Evolutionary conservation across 352 stramenopile species (phyloP), one percentile per base, ranked within the genome.

Genomic region (Chrysophaeum taylorii): DNA sequence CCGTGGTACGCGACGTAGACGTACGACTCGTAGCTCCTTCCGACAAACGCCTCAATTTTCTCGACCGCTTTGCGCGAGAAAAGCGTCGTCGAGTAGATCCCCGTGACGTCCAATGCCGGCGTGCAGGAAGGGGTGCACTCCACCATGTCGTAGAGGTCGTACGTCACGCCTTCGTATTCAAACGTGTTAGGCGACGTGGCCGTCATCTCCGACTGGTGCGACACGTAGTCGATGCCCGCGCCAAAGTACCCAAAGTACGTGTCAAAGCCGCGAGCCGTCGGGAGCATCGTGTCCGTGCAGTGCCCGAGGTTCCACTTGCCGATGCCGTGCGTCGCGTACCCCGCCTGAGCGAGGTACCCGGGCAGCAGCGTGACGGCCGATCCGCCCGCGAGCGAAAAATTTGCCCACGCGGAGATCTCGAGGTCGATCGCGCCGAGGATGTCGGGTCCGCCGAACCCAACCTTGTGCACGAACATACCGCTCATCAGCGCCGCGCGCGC

Each of bases 221-320:
- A 38, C 45, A 27, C 25, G 67, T 71, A n/a, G 67, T 50, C 50
- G 50, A 42, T 35, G 31, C 29, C 57, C 33, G 33, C 57, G 9
- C 12, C 35, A 35, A 73, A 63, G 71, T 70, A 77, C 27, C 61
- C 37, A 16, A 73, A 41, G 25, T 27, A 73, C 15, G 53, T 52
- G 38, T 79, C 70, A 52, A 72, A 80, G 16, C 71, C 75, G 29
- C 69, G 61, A 0, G 57, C 36, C 25, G 18, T 64, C 60, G 75
- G 75, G 2, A 66, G 33, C 35, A 48, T 75, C 37, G 79, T 57
- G 33, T 39, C 15, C 1, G 60, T 73, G 16, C 53, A 71, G 31
- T 79, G 71, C 9, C 74, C 74, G 21, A 75, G 38, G 50, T 80
- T 45, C 75, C 72, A 79, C 60, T 80, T 80, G 38, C 75, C 75